phyloP scores from a whole-genome alignment of 164 flowering plant genomes.

The Dillenia turbinata region DNA sequence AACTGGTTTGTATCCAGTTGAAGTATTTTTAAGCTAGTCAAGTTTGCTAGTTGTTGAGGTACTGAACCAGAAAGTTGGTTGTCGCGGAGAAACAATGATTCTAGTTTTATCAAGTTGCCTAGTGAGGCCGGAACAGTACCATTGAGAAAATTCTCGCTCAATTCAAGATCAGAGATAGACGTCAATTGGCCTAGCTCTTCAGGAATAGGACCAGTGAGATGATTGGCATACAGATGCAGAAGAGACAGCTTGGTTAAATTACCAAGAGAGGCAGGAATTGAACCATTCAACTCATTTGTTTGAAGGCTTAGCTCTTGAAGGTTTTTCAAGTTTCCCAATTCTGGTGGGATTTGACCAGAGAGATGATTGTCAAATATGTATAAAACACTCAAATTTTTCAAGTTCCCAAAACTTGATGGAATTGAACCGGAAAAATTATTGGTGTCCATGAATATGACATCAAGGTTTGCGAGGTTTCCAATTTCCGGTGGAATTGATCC shows the following conservation, averaged over 20 bases:
- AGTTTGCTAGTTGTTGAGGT: not conserved
- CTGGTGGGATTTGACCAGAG: conserved; percentile 13
- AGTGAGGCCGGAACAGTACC: conserved; percentile 7
- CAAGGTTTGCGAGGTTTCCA: conserved; percentile 9
- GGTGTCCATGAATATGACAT: not conserved
- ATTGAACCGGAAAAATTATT: conserved; percentile 9
- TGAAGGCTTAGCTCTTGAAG: conserved; percentile 1
- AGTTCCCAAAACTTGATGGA: conserved; percentile 10
- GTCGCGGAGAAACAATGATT: no score
- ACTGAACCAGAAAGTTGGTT: not conserved
- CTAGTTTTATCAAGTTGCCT: no score
- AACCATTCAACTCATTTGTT: conserved; percentile 3
- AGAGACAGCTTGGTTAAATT: conserved; percentile 5
- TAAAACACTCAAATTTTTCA: conserved; percentile 1
- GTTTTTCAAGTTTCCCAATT: conserved; percentile 3
- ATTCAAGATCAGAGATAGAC: not conserved
- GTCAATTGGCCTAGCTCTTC: conserved; percentile 5
- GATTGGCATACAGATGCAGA: conserved; percentile 9
- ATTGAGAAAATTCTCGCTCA: conserved; percentile 7
- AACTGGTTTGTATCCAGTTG: no score
- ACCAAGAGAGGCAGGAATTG: conserved; percentile 15
- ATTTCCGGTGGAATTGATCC: conserved; percentile 15
- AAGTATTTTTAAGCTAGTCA: not conserved
- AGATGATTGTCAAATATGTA: conserved; percentile 11
- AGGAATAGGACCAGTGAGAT: conserved; percentile 16